Base-by-base conservation (phyloP, 1,284 basidiomycete species). In the Mrakiaceae sp. region DNA sequence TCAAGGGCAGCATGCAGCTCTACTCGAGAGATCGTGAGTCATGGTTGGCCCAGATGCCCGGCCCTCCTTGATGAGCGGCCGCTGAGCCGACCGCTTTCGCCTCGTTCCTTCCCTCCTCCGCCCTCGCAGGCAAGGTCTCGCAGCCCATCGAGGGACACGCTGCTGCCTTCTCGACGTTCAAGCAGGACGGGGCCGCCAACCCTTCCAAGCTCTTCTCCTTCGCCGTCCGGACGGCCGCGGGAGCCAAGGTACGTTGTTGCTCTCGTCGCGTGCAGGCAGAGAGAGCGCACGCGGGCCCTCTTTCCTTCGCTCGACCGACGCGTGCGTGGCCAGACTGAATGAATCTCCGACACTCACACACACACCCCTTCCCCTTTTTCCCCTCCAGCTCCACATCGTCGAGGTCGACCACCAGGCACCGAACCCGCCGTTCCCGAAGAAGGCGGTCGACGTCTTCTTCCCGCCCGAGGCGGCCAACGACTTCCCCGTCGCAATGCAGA, bases 401-500 rank as follows among this genome's bases (percentile, higher is more conserved):
- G 94, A 99, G 78, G 96, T 99, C 72, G 96, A 98, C 76, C 95
- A 98, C 78, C 83, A 88, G 69, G 86, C 90, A 39, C 87, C 91
- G n/a, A 90, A 97, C 74, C 88, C 94, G n/a, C 86, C 87, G 5
- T 99, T 97, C 81, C 82, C 84, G 54, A 99, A 99, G 82, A 98
- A 98, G 79, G 91, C 92, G 12, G 94, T 98, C 69, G 96, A 99
- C 72, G 95, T 99, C 62, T 99, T 97, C 80, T 99, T 98, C 84
- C 96, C 96, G 64, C 87, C 93, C 1, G 96, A 99, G 76, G 96
- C 96, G 4, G 88, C 88, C 57, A 97, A 94, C 76, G 96, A 99
- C 75, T 99, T 99, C 82, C 96, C 96, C n/a, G 96, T 99, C 52
- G 91, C 95, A 44, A 98, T 99, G 90, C 96, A 99, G 76, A 91